Evolutionary conservation across 495 filamentous ascomycete genomes (phyloP), one percentile per base, ranked within the genome.

Genomic region (Podospora pseudopauciseta): DNA sequence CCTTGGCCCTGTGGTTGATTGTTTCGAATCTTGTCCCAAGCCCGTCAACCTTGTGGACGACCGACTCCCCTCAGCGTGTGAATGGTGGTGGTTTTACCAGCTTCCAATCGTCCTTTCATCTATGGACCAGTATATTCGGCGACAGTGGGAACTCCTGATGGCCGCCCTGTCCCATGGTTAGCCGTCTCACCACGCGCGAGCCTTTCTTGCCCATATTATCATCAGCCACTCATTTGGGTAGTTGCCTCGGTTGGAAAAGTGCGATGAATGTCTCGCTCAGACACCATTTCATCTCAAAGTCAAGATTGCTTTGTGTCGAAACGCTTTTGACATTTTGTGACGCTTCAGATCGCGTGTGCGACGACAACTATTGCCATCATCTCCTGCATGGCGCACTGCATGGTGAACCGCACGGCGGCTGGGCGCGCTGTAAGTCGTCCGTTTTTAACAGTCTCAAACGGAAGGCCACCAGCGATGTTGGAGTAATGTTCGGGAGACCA

Each of bases 281-380:
- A 58, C 15, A 58, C 56, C 15, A 49, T 49, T 49, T 49, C 15
- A 49, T 49, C 59, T 28, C 13, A 16, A 16, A 49, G 39, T 49
- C 39, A 13, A 49, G 39, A 18, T 49, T 49, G 9, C 5, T 13
- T 49, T 23, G 23, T 23, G 39, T 61, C 59, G 59, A 61, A 61
- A 61, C 59, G 11, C 26, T 61, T 28, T 61, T 61, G 59, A 61
- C 59, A 61, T 61, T 61, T 28, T 61, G 19, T 26, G 26, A 59
- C 59, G 59, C 27, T 61, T 61, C 59, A 61, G 59, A 61, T 18
- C 26, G 16, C 30, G 59, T 28, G 56, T 58, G 23, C 56, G 56
- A 58, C 39, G 39, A 49, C 39, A 49, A 49, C 39, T 11, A 49
- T 11, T 11, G 11, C 39, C 56, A 58, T 58, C 19, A 20, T 20